phyloP scores from a whole-genome alignment of 2,329 filamentous ascomycete species.

The Aureobasidium sp. region DNA sequence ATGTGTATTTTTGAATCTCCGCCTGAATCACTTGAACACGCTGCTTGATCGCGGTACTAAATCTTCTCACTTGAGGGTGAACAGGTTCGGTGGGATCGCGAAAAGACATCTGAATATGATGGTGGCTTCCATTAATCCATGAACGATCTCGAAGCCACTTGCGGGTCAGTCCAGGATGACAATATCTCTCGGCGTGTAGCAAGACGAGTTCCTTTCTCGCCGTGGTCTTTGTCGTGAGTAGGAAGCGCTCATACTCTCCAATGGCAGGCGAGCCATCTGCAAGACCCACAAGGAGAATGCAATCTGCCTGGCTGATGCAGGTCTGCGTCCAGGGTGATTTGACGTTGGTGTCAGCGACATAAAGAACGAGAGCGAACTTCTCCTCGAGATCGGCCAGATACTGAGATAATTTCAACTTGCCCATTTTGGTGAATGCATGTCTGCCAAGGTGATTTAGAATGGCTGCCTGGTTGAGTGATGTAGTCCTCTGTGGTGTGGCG shows the following conservation, averaged over 20 bases:
- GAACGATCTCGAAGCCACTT: constrained; percentile 82
- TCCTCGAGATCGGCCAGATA: constrained; percentile 96
- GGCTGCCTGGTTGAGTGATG: constrained; percentile 83
- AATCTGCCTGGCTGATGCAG: constrained; percentile 94
- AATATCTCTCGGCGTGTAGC: constrained; percentile 83
- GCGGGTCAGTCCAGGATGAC: constrained; percentile 72
- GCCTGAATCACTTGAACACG: constrained; percentile 90
- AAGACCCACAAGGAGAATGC: constrained; percentile 84
- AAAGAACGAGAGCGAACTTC: constrained; percentile 91
- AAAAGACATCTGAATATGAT: constrained; percentile 94
- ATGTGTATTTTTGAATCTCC: constrained; percentile 97
- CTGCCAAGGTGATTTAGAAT: constrained; percentile 92
- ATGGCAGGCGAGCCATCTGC: constrained; percentile 85
- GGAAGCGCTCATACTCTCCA: constrained; percentile 92
- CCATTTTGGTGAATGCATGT: constrained; percentile 95
- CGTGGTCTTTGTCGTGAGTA: constrained; percentile 95
- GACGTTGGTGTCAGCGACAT: constrained; percentile 93
- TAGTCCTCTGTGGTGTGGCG: constrained; percentile 72
- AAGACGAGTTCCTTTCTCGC: constrained; percentile 88
- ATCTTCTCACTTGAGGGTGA: constrained; percentile 66
- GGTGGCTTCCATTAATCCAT: constrained; percentile 97
- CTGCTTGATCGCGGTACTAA: constrained; percentile 82
- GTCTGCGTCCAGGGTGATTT: constrained; percentile 98
- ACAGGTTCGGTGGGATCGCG: constrained; percentile 68
- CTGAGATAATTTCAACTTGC: constrained; percentile 89